phyloP scores from a whole-genome alignment of 495 filamentous ascomycete genomes.

The Lineolata rhizophorae region DNA sequence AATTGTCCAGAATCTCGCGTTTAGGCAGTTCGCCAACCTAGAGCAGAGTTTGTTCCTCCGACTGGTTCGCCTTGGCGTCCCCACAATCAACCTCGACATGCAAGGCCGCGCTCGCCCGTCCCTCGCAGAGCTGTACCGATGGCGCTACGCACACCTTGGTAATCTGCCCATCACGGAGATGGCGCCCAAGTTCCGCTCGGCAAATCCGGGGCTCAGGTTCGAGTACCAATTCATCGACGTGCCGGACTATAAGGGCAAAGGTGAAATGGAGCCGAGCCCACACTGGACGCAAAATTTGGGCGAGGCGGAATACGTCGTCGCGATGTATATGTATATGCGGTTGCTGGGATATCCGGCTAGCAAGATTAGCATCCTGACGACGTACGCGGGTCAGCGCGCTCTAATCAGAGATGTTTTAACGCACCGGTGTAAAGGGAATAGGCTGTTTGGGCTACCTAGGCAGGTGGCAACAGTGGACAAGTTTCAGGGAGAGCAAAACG shows the following conservation, averaged over 20 bases:
- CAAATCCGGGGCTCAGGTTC: slow-evolving; percentile 80
- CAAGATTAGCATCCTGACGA: slow-evolving; percentile 75
- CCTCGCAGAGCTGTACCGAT: slow-evolving; percentile 78
- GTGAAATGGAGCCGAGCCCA: slow-evolving; percentile 77
- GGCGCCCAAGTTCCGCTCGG: slow-evolving; percentile 46
- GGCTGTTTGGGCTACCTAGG: slow-evolving; percentile 76
- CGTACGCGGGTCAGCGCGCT: slow-evolving; percentile 87
- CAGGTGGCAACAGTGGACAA: slow-evolving; percentile 91
- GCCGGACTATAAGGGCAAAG: slow-evolving; percentile 73
- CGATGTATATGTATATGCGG: slow-evolving; percentile 93
- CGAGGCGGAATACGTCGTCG: slow-evolving; percentile 91
- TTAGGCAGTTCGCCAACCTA: slow-evolving; percentile 84
- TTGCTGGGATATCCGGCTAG: slow-evolving; percentile 84
- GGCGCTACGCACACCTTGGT: slow-evolving; percentile 69
- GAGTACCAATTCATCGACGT: slow-evolving; percentile 98
- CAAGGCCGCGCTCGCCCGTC: slow-evolving; percentile 75
- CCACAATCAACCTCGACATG: slow-evolving; percentile 70
- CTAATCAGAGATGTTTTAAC: slow-evolving; percentile 72
- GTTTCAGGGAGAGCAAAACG: slow-evolving; percentile 98
- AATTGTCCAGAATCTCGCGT: slow-evolving; percentile 88
- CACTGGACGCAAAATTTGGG: slow-evolving; percentile 96
- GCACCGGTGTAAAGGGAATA: slow-evolving; percentile 65
- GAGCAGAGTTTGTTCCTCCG: slow-evolving; percentile 90
- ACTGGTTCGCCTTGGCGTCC: slow-evolving; percentile 73
- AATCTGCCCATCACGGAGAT: slow-evolving; percentile 55